Evolutionary conservation across 305 asterid species (phyloP).

Genomic region (Fraxinus nigra): DNA sequence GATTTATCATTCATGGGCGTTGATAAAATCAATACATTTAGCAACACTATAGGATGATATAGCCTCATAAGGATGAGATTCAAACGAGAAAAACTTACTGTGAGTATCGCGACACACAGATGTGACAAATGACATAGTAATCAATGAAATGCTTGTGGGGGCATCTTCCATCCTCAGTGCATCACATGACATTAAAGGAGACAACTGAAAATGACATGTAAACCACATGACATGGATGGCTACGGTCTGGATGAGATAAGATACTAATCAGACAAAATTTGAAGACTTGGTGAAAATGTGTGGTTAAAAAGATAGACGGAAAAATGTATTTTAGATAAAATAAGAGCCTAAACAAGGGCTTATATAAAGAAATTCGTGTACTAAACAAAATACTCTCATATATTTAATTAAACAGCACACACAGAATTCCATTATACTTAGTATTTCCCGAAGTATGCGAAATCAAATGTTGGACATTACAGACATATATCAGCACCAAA

Average conservation of each 20-base stretch:
- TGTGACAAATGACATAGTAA: no score
- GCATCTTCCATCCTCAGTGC: not conserved
- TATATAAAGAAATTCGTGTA: not conserved
- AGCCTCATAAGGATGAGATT: not conserved
- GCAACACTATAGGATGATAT: not conserved
- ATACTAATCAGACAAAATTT: not conserved
- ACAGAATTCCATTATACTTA: not conserved
- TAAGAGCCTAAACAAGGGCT: no score
- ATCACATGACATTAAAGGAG: not conserved
- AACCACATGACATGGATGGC: not conserved
- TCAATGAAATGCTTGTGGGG: not conserved
- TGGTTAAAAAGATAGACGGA: no score
- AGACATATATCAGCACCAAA: conserved; percentile 1
- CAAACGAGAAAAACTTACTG: no score
- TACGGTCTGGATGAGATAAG: not conserved
- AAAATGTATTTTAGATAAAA: no score
- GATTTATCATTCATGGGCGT: not conserved
- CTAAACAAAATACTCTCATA: no score
- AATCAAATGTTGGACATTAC: not conserved
- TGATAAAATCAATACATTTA: not conserved
- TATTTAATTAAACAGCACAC: not conserved
- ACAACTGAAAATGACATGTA: not conserved
- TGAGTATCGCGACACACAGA: not conserved
- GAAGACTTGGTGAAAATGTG: not conserved
- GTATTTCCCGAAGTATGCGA: not conserved